phyloP scores from a whole-genome alignment of 83 land plant genomes.

The Picea abies region DNA sequence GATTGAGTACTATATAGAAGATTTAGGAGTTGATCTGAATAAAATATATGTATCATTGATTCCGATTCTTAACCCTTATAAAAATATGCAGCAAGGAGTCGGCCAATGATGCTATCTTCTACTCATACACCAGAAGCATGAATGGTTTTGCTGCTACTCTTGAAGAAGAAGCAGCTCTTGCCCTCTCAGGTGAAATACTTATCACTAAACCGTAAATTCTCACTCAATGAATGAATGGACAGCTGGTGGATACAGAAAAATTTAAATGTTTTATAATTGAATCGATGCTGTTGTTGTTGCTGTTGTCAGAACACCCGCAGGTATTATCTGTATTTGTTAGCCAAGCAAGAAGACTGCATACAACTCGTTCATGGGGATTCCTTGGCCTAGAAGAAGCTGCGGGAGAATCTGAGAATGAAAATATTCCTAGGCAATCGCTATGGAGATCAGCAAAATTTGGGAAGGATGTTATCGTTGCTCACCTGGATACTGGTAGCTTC shows the following conservation, averaged over 20 bases:
- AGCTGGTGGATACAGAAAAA: too few species aligned
- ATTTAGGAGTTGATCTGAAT: too few species aligned
- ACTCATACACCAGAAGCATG: constrained; percentile 23
- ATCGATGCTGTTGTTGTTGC: neutral
- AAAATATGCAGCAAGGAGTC: constrained; percentile 11
- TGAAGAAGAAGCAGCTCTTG: constrained; percentile 20
- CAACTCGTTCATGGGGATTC: constrained; percentile 78
- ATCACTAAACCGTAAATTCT: too few species aligned
- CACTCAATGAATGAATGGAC: too few species aligned
- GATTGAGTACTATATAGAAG: too few species aligned
- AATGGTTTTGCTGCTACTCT: constrained; percentile 33
- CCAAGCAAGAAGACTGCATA: constrained; percentile 44
- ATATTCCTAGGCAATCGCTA: constrained; percentile 24
- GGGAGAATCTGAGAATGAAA: neutral
- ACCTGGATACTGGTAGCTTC: constrained; percentile 32
- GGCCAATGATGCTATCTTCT: constrained; percentile 24
- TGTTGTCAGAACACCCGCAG: constrained; percentile 42
- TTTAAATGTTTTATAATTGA: too few species aligned
- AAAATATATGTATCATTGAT: too few species aligned
- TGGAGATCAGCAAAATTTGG: constrained; percentile 72
- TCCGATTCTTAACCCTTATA: neutral
- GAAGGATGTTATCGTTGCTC: constrained; percentile 55
- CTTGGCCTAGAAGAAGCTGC: constrained; percentile 43
- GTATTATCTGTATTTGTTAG: constrained; percentile 63
- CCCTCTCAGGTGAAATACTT: constrained; percentile 13